Evolutionary conservation across 2,329 filamentous ascomycete species (phyloP), one percentile per base, ranked within the genome.

Genomic region (Cercospora sesami): DNA sequence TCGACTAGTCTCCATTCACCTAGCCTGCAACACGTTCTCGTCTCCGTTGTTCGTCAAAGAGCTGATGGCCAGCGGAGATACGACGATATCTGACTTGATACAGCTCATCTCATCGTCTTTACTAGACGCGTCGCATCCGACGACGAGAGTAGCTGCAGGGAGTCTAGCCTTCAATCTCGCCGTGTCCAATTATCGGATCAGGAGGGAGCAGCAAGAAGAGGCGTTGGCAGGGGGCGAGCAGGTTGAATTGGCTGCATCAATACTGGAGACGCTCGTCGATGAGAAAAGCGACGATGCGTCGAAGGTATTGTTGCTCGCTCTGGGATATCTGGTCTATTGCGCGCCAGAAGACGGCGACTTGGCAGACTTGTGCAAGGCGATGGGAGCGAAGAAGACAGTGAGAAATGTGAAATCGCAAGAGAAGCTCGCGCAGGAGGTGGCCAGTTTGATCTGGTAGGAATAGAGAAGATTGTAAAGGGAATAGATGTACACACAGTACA

Each of bases 151-250:
- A 3, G 91, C 93, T 1, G 92, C 94, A 0, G 89, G 94, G 0
- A 92, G 90, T 1, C 84, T 98, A 2, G 86, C 94, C 0, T 95
- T 93, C 82, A 97, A 98, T 73, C 80, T 98, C 0, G 86, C 92
- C 0, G 83, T 89, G 0, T 86, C 89, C 2, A 91, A 93, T 74
- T 90, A 90, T 73, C 87, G 86, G 58, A 82, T 86, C 28, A 86
- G 91, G 21, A 82, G 86, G 42, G 84, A 87, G 30, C 84, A 86
- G 12, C 80, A 85, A 0, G 80, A 82, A 5, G 86, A 90, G 58
- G 82, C 81, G 0, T 78, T 97, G 3, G 82, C 87, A 0, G 90
- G 92, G 42, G 86, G 85, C 2, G 89, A 91, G 67, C 90, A 95
- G 75, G 87, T 96, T 1, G 93, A 97, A 78, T 82, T 98, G 5